Evolutionary conservation across 139 green algal genomes (phyloP).

Genomic region (Yamagishiella unicocca): DNA sequence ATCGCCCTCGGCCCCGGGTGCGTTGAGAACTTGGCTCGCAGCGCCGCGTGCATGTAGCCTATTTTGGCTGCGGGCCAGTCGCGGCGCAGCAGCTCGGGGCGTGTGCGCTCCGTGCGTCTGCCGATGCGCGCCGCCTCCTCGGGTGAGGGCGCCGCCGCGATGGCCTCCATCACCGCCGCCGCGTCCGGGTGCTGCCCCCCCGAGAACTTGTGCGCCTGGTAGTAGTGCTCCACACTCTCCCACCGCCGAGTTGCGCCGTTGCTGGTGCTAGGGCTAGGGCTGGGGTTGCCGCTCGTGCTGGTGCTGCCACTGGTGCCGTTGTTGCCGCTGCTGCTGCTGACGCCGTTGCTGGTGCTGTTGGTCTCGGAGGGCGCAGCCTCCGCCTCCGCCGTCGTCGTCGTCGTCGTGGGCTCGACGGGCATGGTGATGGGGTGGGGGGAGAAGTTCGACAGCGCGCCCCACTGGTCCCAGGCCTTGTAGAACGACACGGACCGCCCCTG

Average conservation of each 20-base stretch:
- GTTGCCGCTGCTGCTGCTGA: conserved; percentile 13
- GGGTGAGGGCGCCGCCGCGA: conserved; percentile 76
- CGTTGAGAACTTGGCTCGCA: conserved; percentile 87
- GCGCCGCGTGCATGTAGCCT: conserved; percentile 85
- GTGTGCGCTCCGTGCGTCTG: conserved; percentile 70
- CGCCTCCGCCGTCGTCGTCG: not conserved
- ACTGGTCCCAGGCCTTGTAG: conserved; percentile 97
- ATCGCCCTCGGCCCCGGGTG: conserved; percentile 78
- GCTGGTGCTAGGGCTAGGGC: not conserved
- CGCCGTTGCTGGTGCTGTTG: not conserved
- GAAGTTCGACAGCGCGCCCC: conserved; percentile 96
- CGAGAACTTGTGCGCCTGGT: conserved; percentile 93
- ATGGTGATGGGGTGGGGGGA: conserved; percentile 90
- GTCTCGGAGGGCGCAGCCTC: too few species aligned
- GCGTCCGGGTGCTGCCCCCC: conserved; percentile 49
- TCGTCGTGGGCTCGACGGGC: conserved; percentile 44
- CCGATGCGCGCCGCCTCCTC: conserved; percentile 92
- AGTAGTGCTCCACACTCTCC: conserved; percentile 92
- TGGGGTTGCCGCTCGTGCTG: conserved; percentile 1
- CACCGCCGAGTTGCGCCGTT: conserved; percentile 56
- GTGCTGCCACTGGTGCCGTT: not conserved
- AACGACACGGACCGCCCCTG: conserved; percentile 70
- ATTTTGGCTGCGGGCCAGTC: conserved; percentile 88
- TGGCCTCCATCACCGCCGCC: conserved; percentile 71
- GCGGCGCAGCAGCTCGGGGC: conserved; percentile 80